phyloP scores from a whole-genome alignment of 805 yeast species.

The Komagataella ulmi region DNA sequence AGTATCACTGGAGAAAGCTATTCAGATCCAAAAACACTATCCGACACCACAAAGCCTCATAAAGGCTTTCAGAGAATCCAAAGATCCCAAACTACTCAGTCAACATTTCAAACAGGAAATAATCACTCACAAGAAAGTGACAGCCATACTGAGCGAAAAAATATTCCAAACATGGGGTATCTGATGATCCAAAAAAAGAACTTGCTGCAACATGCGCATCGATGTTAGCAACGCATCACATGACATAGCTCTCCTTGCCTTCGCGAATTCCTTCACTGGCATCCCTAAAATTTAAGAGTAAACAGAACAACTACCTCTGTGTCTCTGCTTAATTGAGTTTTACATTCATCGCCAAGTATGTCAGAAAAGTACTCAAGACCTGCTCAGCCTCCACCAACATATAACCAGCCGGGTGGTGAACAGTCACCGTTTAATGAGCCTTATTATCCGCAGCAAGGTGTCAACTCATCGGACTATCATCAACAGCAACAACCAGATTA shows the following conservation, averaged over 20 bases:
- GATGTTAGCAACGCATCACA: too few species aligned
- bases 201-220: too few species aligned
- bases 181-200: neutral
- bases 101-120: slow-evolving; percentile 22
- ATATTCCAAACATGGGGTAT: slow-evolving; percentile 47
- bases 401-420: neutral
- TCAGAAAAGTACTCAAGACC: neutral
- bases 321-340: neutral
- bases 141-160: slow-evolving; percentile 34
- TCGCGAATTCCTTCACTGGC: neutral
- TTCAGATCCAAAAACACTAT: slow-evolving; percentile 54
- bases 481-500: neutral
- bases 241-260: too few species aligned
- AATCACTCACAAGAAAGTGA: slow-evolving; percentile 38
- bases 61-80: slow-evolving; percentile 24
- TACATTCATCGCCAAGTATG: neutral
- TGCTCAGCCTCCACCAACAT: neutral
- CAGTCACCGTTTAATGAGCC: neutral
- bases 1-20: slow-evolving; percentile 74
- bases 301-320: neutral
- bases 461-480: neutral
- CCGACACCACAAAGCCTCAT: slow-evolving; percentile 59
- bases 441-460: neutral
- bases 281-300: neutral
- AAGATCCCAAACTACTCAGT: slow-evolving; percentile 17